phyloP scores from a whole-genome alignment of 352 stramenopile species.

The Plasmopara muralis region DNA sequence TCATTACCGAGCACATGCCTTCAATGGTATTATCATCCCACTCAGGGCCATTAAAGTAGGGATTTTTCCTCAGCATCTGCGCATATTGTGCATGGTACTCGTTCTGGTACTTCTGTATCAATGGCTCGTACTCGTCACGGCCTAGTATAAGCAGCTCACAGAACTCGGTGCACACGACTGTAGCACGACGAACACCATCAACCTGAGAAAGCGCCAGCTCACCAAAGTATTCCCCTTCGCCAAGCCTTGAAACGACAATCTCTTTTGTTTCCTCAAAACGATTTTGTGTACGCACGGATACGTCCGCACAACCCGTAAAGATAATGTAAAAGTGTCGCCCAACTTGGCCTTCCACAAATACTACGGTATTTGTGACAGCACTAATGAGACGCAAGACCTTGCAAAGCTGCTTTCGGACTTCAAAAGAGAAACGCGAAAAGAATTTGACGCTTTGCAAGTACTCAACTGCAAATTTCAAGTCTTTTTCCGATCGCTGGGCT shows the following conservation, averaged over 20 bases:
- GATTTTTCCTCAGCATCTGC: constrained; percentile 66
- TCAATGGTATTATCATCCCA: constrained; percentile 81
- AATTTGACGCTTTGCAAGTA: constrained; percentile 86
- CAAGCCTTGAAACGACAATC: constrained; percentile 56
- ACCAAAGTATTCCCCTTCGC: constrained; percentile 73
- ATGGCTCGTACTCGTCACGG: constrained; percentile 72
- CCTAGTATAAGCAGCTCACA: constrained; percentile 70
- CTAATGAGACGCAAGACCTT: constrained; percentile 76
- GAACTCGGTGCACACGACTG: constrained; percentile 61
- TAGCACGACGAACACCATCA: constrained; percentile 61
- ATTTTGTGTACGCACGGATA: constrained; percentile 64
- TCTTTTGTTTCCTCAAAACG: constrained; percentile 61
- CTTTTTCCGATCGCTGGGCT: constrained; percentile 65
- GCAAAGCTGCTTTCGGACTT: constrained; percentile 80
- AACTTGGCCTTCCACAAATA: constrained; percentile 76
- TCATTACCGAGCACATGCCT: constrained; percentile 81
- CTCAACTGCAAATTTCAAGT: constrained; percentile 80
- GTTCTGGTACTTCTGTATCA: constrained; percentile 82
- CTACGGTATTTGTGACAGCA: constrained; percentile 67
- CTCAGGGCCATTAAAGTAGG: constrained; percentile 67
- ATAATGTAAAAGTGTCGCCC: constrained; percentile 83
- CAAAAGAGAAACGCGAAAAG: constrained; percentile 79
- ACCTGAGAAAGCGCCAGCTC: constrained; percentile 66
- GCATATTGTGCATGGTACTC: constrained; percentile 78
- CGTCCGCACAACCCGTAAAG: constrained; percentile 62